Percentiles rank a stretch among this genome's conserved stretches.
Conservation (phyloP, 2,329 filamentous ascomycete species). For the Botrytis galanthina region DNA sequence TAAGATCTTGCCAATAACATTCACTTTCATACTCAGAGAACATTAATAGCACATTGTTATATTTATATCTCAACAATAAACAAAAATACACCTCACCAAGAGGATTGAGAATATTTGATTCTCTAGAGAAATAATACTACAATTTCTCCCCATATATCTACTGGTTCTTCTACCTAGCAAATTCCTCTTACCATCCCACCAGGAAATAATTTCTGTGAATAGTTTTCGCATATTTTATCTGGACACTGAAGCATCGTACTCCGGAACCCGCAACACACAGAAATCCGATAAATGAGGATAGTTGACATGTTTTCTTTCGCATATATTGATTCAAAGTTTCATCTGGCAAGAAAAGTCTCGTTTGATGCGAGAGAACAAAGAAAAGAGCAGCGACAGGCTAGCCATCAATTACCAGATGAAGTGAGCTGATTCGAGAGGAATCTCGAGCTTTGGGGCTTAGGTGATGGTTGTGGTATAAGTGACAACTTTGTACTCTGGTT, state of each 20-base stretch:
- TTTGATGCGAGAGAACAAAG: not conserved
- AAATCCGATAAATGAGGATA: not conserved
- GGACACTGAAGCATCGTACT: not conserved
- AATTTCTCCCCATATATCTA: too few relatives aligned
- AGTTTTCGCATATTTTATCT: not conserved
- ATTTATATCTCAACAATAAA: too few relatives aligned
- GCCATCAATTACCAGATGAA: not conserved
- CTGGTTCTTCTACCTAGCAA: too few relatives aligned
- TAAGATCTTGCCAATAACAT: too few relatives aligned
- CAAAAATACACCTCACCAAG: too few relatives aligned
- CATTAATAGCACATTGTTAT: too few relatives aligned
- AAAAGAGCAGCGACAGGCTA: not conserved
- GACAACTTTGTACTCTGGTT: not conserved
- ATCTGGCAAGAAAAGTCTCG: not conserved
- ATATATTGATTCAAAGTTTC: not conserved
- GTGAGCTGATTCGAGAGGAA: not conserved
- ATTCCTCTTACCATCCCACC: too few relatives aligned
- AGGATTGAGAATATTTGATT: too few relatives aligned
- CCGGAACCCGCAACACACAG: not conserved
- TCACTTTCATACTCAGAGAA: too few relatives aligned
- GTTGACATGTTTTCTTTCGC: not conserved
- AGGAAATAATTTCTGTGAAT: not conserved
- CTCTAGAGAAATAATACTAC: too few relatives aligned
- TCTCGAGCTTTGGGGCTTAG: not conserved
- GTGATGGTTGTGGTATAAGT: not conserved